phyloP scores from a whole-genome alignment of 2,329 filamentous ascomycete species.

The Colletotrichum costaricense region DNA sequence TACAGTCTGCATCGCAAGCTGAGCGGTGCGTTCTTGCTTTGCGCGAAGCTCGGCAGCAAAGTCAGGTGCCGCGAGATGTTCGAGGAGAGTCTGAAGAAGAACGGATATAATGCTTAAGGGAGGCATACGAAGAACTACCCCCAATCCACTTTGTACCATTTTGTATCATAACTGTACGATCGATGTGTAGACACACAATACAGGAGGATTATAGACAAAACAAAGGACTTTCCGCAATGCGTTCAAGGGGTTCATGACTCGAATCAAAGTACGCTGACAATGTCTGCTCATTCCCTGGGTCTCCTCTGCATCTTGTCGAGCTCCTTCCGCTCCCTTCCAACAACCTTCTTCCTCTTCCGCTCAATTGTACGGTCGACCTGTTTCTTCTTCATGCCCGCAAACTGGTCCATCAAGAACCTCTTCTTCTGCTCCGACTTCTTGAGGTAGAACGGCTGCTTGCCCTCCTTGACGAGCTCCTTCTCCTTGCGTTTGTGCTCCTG shows the following conservation, averaged over 20 bases:
- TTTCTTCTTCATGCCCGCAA: conserved; percentile 84
- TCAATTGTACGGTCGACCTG: conserved; percentile 88
- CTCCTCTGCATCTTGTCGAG: conserved; percentile 58
- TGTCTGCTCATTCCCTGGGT: background rate
- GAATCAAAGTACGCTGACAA: background rate
- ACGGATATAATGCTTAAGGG: conserved; percentile 37
- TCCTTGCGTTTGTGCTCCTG: conserved; percentile 83
- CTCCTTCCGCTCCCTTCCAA: conserved; percentile 84
- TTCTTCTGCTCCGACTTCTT: conserved; percentile 95
- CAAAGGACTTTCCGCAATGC: background rate
- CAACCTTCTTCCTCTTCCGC: conserved; percentile 88
- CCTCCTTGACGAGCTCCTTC: conserved; percentile 85
- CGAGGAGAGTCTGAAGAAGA: conserved; percentile 61
- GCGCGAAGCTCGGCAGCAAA: conserved; percentile 84
- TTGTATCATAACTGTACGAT: conserved; percentile 32
- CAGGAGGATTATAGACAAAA: conserved; percentile 8
- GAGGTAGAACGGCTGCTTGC: conserved; percentile 92
- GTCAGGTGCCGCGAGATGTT: conserved; percentile 89
- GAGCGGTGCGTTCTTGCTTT: conserved; percentile 93
- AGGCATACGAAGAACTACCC: background rate
- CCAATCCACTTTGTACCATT: conserved; percentile 14
- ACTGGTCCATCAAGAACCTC: conserved; percentile 81
- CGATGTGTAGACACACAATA: conserved; percentile 10
- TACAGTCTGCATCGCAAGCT: conserved; percentile 96
- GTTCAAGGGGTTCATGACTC: background rate